Base-by-base conservation (phyloP, 2,329 filamentous ascomycete genomes). In the Monascus ruber region DNA sequence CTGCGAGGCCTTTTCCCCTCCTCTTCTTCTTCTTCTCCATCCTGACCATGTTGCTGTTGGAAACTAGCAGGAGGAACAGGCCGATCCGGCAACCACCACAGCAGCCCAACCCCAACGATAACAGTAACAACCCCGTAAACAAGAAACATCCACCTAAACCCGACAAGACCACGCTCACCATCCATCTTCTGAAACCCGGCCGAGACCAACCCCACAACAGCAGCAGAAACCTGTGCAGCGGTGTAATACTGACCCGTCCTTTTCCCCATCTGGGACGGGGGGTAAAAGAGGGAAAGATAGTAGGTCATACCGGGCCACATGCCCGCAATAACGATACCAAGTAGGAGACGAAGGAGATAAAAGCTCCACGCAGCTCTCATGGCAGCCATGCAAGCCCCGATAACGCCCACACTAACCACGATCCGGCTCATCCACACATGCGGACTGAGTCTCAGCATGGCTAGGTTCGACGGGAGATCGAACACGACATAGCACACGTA, bases 271-370 rank as follows among this genome's bases (percentile, higher is more conserved):
- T 84, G 75, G 5, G 83, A 85, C 0, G 87, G 86, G 5, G 87
- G 87, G 55, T 94, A 94, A 69, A 94, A 94, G 5, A 94, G 72
- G 0, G 87, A 93, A 35, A 94, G 71, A 55, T 94, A 94, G 60
- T 91, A 91, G 6, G 85, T 78, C 87, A 94, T 94, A 36, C 87
- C 87, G 0, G 87, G 87, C 87, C 87, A 94, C 81, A 94, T 87
- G 35, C 87, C 87, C 1, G 87, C 87, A 56, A 88, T 88, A 24
- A 94, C 86, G 9, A 91, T 74, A 35, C 87, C 87, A 5, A 94
- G 75, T 7, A 94, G 71, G 40, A 94, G 81, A 5, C 87, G 80
- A 26, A 94, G 72, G n/a, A 94, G 70, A 49, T 89, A 88, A 51
- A 94, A 71, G 54, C 85, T 91, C 83, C 86, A 93, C 5, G 83